phyloP scores from a whole-genome alignment of 164 flowering plant species.

The grape (Vitis vinifera) region ASM3070453v1 NC_081815.1:1939001-1939500 shows the following conservation, averaged over 20 bases:
- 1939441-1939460: too few relatives aligned
- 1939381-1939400: too few relatives aligned
- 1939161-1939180: constrained; percentile 6
- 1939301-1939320: neutral
- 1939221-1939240: constrained; percentile 95
- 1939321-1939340: neutral
- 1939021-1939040: constrained; percentile 86
- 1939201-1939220: constrained; percentile 89
- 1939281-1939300: constrained; percentile 67
- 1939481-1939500: too few relatives aligned
- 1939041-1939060: constrained; percentile 74
- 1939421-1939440: neutral
- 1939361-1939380: too few relatives aligned
- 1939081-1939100: constrained; percentile 85
- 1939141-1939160: neutral
- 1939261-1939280: constrained; percentile 95
- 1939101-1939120: constrained; percentile 72
- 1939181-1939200: constrained; percentile 4
- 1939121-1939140: neutral
- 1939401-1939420: neutral
- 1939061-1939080: constrained; percentile 74
- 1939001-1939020: constrained; percentile 91
- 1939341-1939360: neutral
- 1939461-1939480: too few relatives aligned
- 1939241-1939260: constrained; percentile 95